A percentile compares a stretch with the other conserved stretches of the same genome.
Conservation (phyloP, 2,329 filamentous ascomycete species). For the Cyphellophora attinorum region DNA sequence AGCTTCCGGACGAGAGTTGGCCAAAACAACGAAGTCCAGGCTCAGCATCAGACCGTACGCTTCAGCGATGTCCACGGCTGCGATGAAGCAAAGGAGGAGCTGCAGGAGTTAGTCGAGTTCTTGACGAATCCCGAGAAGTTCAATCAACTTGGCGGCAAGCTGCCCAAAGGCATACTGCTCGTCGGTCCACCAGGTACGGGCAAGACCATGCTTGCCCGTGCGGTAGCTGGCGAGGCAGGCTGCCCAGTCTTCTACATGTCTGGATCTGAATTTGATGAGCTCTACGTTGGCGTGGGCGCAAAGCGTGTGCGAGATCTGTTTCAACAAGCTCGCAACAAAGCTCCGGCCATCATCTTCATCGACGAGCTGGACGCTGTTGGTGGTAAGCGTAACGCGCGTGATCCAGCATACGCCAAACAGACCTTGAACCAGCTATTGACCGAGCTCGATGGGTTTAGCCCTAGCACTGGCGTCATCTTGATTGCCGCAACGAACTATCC, state of each 20-base stretch:
- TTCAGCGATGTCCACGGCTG: slow-evolving; percentile 95
- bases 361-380: slow-evolving; percentile 93
- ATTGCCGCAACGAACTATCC: slow-evolving; percentile 95
- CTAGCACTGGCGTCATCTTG: slow-evolving; percentile 89
- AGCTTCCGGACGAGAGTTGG: slow-evolving; percentile 55
- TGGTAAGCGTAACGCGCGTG: slow-evolving; percentile 82
- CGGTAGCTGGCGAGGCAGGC: slow-evolving; percentile 91
- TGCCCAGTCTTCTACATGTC: slow-evolving; percentile 99
- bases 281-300: slow-evolving; percentile 93
- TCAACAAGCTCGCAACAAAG: slow-evolving; percentile 68
- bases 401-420: slow-evolving; percentile 92
- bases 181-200: slow-evolving; percentile 94
- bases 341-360: slow-evolving; percentile 89
- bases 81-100: slow-evolving; percentile 95
- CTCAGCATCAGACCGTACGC: slow-evolving; percentile 81
- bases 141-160: slow-evolving; percentile 85
- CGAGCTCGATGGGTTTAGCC: slow-evolving; percentile 92
- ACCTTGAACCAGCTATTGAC: slow-evolving; percentile 95
- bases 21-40: slow-evolving; percentile 74
- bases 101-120: slow-evolving; percentile 95
- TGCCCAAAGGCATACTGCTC: slow-evolving; percentile 91
- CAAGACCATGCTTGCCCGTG: slow-evolving; percentile 90
- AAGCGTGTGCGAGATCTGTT: slow-evolving; percentile 97
- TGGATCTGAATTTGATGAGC: slow-evolving; percentile 94
- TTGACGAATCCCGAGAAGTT: slow-evolving; percentile 88